phyloP scores from a whole-genome alignment of 768 basidiomycete genomes.

The Cyathus striatus region DNA sequence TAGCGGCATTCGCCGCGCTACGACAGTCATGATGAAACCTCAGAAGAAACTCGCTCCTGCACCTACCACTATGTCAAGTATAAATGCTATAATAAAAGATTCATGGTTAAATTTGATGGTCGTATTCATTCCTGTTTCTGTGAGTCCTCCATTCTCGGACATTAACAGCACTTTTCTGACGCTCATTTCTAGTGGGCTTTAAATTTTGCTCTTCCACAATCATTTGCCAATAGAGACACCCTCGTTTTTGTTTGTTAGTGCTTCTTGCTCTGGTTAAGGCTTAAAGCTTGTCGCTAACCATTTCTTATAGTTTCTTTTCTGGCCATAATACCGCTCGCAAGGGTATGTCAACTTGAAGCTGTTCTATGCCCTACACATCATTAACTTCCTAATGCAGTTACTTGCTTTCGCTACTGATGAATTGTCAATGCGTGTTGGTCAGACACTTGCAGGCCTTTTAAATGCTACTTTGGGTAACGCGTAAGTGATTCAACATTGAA shows the following conservation, averaged over 20 bases:
- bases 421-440: conserved; percentile 76
- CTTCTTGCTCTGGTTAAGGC: conserved; percentile 18
- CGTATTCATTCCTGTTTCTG: conserved; percentile 3
- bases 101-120: too few species aligned
- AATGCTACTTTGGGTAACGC: conserved; percentile 78
- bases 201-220: conserved; percentile 49
- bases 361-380: conserved; percentile 1
- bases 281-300: too few species aligned
- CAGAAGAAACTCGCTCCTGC: too few species aligned
- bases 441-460: conserved; percentile 76
- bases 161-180: neutral
- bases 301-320: conserved; percentile 71
- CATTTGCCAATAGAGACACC: conserved; percentile 40
- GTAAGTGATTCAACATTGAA: neutral
- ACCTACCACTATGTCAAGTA: too few species aligned
- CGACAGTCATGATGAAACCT: too few species aligned
- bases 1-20: too few species aligned
- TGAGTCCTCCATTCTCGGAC: neutral
- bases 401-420: conserved; percentile 86
- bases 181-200: conserved; percentile 58
- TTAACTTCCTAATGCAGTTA: conserved; percentile 32
- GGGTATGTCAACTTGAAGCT: conserved; percentile 46
- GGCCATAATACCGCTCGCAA: conserved; percentile 81
- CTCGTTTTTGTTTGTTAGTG: conserved; percentile 68
- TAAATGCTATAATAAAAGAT: too few species aligned